Base-by-base conservation (phyloP, 495 filamentous ascomycete species). In the Penicillium diatomitis region DNA sequence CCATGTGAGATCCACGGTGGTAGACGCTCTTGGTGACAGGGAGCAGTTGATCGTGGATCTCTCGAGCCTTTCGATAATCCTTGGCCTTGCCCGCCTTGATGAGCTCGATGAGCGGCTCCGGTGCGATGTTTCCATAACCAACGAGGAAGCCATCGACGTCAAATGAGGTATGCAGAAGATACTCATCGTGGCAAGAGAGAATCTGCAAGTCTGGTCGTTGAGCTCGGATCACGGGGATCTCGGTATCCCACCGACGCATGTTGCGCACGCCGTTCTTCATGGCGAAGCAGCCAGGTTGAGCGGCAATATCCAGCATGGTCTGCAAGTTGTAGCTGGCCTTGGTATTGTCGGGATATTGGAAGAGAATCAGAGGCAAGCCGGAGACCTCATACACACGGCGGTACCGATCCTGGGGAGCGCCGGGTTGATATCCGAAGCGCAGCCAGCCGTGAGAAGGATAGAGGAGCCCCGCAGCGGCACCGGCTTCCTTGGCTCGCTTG, bases 201-300 rank as follows among this genome's bases (percentile, higher is more conserved):
- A 67, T 64, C 46, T 63, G 63, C 8, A 67, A 55, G 10, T 65
- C 57, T 2, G 64, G 64, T 1, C 60, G 60, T 48, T 65, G 49
- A 8, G 42, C 39, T 2, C 63, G 63, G 40, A 67, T 64, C 20
- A 65, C 51, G 8, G 64, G 64, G 38, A 67, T 65, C 49, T 67
- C 63, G 4, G 62, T 64, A 37, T 67, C 64, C 64, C 64, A 67
- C 5, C 64, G 60, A 12, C 62, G 60, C 64, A 67, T 67, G 42
- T 67, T 67, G 8, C 64, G 62, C 8, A 67, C 64, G 31, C 64
- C 64, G 44, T 67, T 67, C 49, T 67, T 67, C 63, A 67, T 67
- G 10, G 64, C 64, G 44, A 67, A 63, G 3, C 56, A 53, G 11
- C 64, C 62, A 6, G 64, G 64, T 27, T 57, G 64, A 2, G 62